Percentiles rank a stretch among this genome's conserved stretches.
Conservation (phyloP, 2,329 filamentous ascomycete species). For the Colletotrichum coccodes region DNA sequence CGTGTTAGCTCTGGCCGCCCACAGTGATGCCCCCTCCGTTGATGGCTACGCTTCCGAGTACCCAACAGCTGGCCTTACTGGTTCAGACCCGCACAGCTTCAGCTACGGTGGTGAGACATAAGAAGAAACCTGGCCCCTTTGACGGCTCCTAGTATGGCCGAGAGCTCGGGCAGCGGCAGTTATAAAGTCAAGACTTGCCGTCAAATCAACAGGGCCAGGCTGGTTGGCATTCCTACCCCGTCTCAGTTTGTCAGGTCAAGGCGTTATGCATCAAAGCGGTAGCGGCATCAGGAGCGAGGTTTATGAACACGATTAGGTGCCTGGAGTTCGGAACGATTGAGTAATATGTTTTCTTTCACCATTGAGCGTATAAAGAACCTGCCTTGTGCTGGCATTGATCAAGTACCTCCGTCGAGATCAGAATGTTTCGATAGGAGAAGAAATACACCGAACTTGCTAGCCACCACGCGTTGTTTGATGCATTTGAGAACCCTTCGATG, state of each 20-base stretch:
- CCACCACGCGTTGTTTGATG: not conserved
- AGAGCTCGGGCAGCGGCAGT: not conserved
- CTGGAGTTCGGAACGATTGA: slow-evolving; percentile 12
- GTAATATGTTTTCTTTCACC: not conserved
- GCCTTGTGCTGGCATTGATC: not conserved
- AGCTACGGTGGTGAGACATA: slow-evolving; percentile 52
- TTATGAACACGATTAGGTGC: slow-evolving; percentile 25
- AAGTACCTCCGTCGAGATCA: not conserved
- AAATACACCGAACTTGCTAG: not conserved
- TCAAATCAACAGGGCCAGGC: slow-evolving; percentile 20
- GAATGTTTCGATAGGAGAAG: not conserved
- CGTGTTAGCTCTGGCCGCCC: slow-evolving; percentile 57
- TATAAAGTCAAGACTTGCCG: slow-evolving; percentile 34
- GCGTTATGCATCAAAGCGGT: slow-evolving; percentile 29
- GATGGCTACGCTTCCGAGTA: slow-evolving; percentile 56
- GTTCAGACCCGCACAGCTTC: slow-evolving; percentile 42
- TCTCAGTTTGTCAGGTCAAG: slow-evolving; percentile 10
- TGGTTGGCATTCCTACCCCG: not conserved
- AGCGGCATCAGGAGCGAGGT: slow-evolving; percentile 23
- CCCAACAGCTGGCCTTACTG: slow-evolving; percentile 37
- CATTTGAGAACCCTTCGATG: not conserved
- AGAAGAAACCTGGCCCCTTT: not conserved
- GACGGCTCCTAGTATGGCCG: not conserved
- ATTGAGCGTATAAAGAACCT: not conserved
- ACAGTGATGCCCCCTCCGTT: slow-evolving; percentile 48